Conservation (phyloP, 2,329 filamentous ascomycete species). For the Aspergillus candidus region DNA sequence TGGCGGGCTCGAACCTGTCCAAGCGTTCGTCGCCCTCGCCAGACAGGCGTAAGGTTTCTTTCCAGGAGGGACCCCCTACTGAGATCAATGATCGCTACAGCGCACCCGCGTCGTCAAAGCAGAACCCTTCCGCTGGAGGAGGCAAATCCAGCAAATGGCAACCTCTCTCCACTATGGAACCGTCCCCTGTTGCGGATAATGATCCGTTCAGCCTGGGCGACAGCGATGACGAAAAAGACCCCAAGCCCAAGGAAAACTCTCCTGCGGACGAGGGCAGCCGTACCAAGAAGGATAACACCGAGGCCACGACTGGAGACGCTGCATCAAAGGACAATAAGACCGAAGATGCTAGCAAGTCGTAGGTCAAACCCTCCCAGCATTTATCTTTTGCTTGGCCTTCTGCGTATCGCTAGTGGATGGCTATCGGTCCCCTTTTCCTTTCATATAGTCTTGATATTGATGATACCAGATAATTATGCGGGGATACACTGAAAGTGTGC, state of each 20-base stretch:
- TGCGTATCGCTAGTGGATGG: not conserved
- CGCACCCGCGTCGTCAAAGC: constrained; percentile 51
- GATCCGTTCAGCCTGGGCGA: constrained; percentile 96
- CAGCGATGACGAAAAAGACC: constrained; percentile 84
- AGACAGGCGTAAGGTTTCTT: constrained; percentile 49
- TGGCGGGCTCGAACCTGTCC: constrained; percentile 74
- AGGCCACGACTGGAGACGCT: constrained; percentile 39
- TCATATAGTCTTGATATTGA: constrained; percentile 6
- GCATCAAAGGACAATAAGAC: constrained; percentile 23
- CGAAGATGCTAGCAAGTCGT: constrained; percentile 24
- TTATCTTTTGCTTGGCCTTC: not conserved
- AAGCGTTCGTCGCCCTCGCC: constrained; percentile 58
- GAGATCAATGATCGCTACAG: constrained; percentile 73
- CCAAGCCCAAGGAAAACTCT: constrained; percentile 59
- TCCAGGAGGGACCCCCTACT: constrained; percentile 61
- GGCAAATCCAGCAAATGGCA: constrained; percentile 92
- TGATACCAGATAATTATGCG: constrained; percentile 19
- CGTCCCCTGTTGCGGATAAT: constrained; percentile 78
- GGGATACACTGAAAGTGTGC: not conserved
- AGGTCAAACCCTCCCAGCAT: not conserved
- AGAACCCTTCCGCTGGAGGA: constrained; percentile 42
- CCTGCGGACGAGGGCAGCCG: constrained; percentile 50
- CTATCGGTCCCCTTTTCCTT: not conserved
- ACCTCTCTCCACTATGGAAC: constrained; percentile 78
- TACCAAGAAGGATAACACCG: constrained; percentile 57